These are phyloP conservation scores for Lecanosticta acicola DNA, from an alignment of 2,329 filamentous ascomycete genomes.

Conservation along the genomic window DNA sequence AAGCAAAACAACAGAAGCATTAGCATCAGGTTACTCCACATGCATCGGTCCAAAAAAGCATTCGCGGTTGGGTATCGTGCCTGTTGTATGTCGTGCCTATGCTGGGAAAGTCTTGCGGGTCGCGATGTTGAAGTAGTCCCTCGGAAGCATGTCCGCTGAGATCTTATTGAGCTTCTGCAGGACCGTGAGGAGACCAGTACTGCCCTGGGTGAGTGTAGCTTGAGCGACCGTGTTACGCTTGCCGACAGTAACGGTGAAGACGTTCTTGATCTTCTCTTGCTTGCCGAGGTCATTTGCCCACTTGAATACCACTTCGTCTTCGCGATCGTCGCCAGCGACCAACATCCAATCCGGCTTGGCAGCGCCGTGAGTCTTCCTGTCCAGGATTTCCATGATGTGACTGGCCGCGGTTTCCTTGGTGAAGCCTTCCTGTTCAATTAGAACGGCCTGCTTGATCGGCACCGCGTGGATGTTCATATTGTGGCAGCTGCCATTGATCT, in stretches of 20 bases:
- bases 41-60: not conserved
- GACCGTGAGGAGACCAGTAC: constrained; percentile 60
- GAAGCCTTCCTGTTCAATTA: constrained; percentile 80
- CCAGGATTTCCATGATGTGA: constrained; percentile 57
- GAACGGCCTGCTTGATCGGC: constrained; percentile 66
- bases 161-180: constrained; percentile 31
- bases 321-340: constrained; percentile 82
- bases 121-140: constrained; percentile 27
- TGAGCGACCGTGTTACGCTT: constrained; percentile 82
- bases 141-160: constrained; percentile 21
- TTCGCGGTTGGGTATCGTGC: not conserved
- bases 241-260: constrained; percentile 81
- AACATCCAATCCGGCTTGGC: constrained; percentile 71
- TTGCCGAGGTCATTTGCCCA: constrained; percentile 80
- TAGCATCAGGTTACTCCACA: not conserved
- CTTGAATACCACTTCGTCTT: constrained; percentile 88
- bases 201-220: constrained; percentile 81
- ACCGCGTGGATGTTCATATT: constrained; percentile 78
- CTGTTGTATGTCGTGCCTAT: not conserved
- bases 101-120: constrained; percentile 19
- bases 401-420: constrained; percentile 81
- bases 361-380: constrained; percentile 14
- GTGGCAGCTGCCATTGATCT: constrained; percentile 91
- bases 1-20: not conserved
- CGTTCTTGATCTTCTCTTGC: constrained; percentile 47